Evolutionary conservation across 1,284 basidiomycete species (phyloP).

Genomic region (Naganishia sp.): DNA sequence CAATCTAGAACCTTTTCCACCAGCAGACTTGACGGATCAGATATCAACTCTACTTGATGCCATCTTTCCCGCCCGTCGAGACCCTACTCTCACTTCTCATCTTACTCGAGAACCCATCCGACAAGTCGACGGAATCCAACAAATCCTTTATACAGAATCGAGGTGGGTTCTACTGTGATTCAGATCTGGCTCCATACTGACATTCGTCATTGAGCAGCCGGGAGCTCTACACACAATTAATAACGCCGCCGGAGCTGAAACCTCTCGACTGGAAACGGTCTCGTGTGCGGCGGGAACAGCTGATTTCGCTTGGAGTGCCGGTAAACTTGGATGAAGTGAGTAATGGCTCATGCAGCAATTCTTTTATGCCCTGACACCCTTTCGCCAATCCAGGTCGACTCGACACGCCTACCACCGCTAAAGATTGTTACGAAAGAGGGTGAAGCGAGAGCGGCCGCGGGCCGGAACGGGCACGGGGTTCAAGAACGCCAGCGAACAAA

Average conservation of each 20-base stretch:
- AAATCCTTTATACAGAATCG: constrained; percentile 66
- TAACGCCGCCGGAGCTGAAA: constrained; percentile 58
- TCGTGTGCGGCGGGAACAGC: constrained; percentile 78
- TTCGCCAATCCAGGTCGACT: not conserved
- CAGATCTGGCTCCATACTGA: constrained; percentile 20
- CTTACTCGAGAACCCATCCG: constrained; percentile 72
- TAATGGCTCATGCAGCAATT: not conserved
- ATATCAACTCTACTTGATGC: constrained; percentile 67
- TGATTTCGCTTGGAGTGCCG: constrained; percentile 85
- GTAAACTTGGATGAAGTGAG: constrained; percentile 87
- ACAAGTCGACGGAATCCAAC: constrained; percentile 73
- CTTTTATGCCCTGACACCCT: not conserved
- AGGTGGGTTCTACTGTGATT: constrained; percentile 59
- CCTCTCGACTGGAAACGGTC: constrained; percentile 90
- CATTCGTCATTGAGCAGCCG: constrained; percentile 59
- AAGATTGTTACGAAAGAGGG: constrained; percentile 68
- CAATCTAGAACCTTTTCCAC: constrained; percentile 61
- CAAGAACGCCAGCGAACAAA: constrained; percentile 47
- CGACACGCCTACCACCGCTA: constrained; percentile 63
- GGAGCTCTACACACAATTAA: constrained; percentile 67
- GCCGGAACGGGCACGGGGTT: constrained; percentile 60
- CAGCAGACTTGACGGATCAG: constrained; percentile 62
- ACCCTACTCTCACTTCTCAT: not conserved
- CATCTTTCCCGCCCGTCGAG: constrained; percentile 61
- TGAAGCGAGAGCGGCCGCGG: constrained; percentile 17